These are phyloP conservation scores for Rhizopus stolonifer DNA, from an alignment of 371 early-diverging fungal genomes.

Conservation along the genomic window DNA sequence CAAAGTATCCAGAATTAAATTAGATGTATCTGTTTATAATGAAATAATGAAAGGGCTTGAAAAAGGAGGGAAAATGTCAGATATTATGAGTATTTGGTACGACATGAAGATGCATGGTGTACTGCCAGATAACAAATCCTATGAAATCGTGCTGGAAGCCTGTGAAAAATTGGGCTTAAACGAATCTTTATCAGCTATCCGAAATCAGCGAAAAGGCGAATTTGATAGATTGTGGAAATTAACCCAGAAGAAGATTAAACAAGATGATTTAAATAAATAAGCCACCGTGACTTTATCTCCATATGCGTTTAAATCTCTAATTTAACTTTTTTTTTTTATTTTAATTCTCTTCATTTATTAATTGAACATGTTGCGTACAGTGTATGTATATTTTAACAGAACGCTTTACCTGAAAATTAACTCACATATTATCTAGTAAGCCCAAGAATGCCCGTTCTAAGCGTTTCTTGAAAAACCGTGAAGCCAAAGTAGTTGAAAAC, in stretches of 20 bases:
- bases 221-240: constrained; percentile 23
- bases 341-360: background rate
- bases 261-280: background rate
- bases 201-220: constrained; percentile 34
- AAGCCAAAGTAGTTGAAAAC: constrained; percentile 89
- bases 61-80: constrained; percentile 22
- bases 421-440: constrained; percentile 43
- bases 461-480: constrained; percentile 84
- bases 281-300: constrained; percentile 7
- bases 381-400: constrained; percentile 27
- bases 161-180: constrained; percentile 37
- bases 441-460: constrained; percentile 84
- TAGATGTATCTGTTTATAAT: constrained; percentile 33
- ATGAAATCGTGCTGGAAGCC: constrained; percentile 40
- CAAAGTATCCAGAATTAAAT: constrained; percentile 13
- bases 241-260: background rate
- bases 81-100: constrained; percentile 50
- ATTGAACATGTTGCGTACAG: constrained; percentile 47
- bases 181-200: constrained; percentile 30
- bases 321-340: constrained; percentile 3
- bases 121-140: constrained; percentile 30
- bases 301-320: background rate
- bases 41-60: constrained; percentile 27
- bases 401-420: background rate
- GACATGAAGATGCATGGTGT: constrained; percentile 34